phyloP scores from a whole-genome alignment of 2,329 filamentous ascomycete genomes.

The Rutstroemia sp. region DNA sequence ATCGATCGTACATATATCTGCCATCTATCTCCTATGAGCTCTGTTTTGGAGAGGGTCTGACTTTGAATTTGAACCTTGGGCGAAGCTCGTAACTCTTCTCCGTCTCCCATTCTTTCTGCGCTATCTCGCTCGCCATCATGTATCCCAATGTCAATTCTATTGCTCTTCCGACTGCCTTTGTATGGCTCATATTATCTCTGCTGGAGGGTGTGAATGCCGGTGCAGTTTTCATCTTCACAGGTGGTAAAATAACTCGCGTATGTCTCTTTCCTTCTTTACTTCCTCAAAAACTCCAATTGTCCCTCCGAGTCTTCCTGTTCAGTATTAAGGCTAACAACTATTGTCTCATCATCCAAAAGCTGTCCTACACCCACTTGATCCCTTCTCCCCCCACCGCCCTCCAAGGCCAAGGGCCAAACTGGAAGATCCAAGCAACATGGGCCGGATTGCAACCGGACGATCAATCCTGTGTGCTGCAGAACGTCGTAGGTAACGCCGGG shows the following conservation, averaged over 20 bases:
- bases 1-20: too few species aligned
- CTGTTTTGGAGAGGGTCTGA: too few species aligned
- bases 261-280: neutral
- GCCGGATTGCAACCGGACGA: neutral
- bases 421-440: neutral
- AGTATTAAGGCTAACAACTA: neutral
- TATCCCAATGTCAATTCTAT: neutral
- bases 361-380: neutral
- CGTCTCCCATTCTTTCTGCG: neutral
- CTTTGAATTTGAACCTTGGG: too few species aligned
- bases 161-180: neutral
- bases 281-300: neutral
- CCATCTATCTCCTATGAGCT: too few species aligned
- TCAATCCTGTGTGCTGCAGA: conserved; percentile 16
- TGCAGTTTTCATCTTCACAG: neutral
- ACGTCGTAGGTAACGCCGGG: conserved; percentile 3
- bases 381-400: neutral
- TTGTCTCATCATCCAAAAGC: neutral
- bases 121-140: neutral
- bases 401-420: neutral
- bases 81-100: neutral
- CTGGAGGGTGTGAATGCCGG: neutral
- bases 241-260: conserved; percentile 2
- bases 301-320: neutral
- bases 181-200: neutral